Percentiles rank a stretch among this genome's conserved stretches.
Evolutionary conservation across 2,329 filamentous ascomycete genomes (phyloP).

Genomic region (Verticillium alfalfae): DNA sequence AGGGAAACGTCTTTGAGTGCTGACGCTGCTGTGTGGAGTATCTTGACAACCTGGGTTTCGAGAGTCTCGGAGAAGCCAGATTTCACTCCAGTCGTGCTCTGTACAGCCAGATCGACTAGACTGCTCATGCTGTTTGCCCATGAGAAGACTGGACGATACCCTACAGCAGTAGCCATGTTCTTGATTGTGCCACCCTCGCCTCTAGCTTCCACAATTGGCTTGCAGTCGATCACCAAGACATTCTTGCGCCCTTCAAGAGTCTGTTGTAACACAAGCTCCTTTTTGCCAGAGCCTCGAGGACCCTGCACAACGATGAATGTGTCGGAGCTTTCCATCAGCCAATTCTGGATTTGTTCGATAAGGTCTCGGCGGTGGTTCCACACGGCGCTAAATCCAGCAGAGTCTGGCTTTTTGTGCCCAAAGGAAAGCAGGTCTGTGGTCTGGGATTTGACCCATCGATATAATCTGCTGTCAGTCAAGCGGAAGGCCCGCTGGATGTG

Average conservation of each 20-base stretch:
- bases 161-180: slow-evolving; percentile 74
- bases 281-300: slow-evolving; percentile 85
- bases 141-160: slow-evolving; percentile 88
- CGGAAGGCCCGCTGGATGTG: slow-evolving; percentile 77
- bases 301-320: slow-evolving; percentile 95
- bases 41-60: slow-evolving; percentile 83
- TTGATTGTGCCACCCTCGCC: slow-evolving; percentile 83
- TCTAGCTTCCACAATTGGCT: slow-evolving; percentile 83
- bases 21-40: slow-evolving; percentile 74
- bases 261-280: slow-evolving; percentile 80
- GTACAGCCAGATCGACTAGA: slow-evolving; percentile 84
- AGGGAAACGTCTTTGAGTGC: slow-evolving; percentile 77
- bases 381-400: slow-evolving; percentile 69
- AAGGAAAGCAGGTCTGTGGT: slow-evolving; percentile 63
- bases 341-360: slow-evolving; percentile 76
- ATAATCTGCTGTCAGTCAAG: slow-evolving; percentile 65
- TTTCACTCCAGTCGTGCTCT: slow-evolving; percentile 90
- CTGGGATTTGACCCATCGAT: slow-evolving; percentile 76
- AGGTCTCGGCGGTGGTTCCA: slow-evolving; percentile 82
- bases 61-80: slow-evolving; percentile 90
- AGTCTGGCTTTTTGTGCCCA: slow-evolving; percentile 49
- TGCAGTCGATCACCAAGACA: slow-evolving; percentile 85
- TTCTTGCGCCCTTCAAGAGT: slow-evolving; percentile 70
- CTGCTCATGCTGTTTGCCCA: slow-evolving; percentile 96
- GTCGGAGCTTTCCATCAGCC: slow-evolving; percentile 82